Base-by-base conservation (phyloP, 495 filamentous ascomycete species). In the Penicillium manginii region DNA sequence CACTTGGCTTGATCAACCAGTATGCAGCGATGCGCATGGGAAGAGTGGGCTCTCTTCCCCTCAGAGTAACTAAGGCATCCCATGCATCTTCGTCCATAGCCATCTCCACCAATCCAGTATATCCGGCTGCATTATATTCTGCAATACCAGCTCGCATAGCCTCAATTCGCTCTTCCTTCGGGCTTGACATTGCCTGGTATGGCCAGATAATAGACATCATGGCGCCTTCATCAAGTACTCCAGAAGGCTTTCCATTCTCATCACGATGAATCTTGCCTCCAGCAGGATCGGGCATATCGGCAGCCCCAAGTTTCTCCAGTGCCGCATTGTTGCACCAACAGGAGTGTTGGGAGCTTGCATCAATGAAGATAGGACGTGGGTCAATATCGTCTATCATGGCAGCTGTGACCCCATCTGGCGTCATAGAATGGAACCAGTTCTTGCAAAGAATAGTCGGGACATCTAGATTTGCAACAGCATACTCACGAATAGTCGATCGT, bases 361-460 rank as follows among this genome's bases (percentile, higher is more conserved):
- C 84, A 57, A 88, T 80, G 60, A 83, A 81, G 22, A 88, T 83
- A 0, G 85, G 82, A 2, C 85, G 68, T 17, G 79, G 69, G 57
- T 75, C 67, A 14, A 77, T 61, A 32, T 83, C 81, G 54, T 86
- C 83, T 21, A 87, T 50, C 65, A 78, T 78, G 29, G 64, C 68
- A 4, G 83, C 81, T 8, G 78, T 65, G 1, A 81, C 81, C 12
- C 75, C 63, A 15, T 71, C 74, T 49, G 80, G 66, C 0, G 83
- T 84, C 78, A 85, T 83, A 37, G 63, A 76, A 59, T 86, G 84
- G 78, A 86, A 84, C 83, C 83, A 87, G 6, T 84, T 81, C 52
- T 79, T 75, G 52, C 81, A 82, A 50, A 87, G 67, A 29, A 88
- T 81, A 9, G 85, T 75, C 12, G 75, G 67, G 19, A 70, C 66